Base-by-base conservation (phyloP, 371 early-diverging fungal genomes). In the Mortierella sp. region DNA sequence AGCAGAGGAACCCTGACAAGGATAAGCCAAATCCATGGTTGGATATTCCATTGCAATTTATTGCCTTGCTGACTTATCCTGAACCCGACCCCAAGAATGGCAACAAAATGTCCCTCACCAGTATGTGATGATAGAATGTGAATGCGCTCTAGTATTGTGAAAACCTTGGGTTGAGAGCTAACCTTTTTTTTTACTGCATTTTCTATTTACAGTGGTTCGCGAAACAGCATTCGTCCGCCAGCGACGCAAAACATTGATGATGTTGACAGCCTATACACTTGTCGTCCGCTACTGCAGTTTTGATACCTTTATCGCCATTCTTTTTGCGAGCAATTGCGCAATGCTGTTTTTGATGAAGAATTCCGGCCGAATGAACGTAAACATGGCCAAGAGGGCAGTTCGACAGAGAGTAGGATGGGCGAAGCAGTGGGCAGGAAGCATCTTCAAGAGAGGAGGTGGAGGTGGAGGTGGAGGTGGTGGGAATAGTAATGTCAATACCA, bases 291-390 rank as follows among this genome's bases (percentile, higher is more conserved):
- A 83, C 63, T 85, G 86, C 75, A 86, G 86, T 14, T 84, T 84
- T n/a, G 88, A 88, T 67, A 68, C 86, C 45, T 88, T 87, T 35
- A 8, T 86, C 1, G 69, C 86, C 18, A 70, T 88, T 28, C 62
- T 87, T 58, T 83, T 88, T 78, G 71, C 77, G 4, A 72, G 80
- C 64, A 85, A 87, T 45, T 84, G 83, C 52, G 83, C 68, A 11
- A 83, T 88, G 84, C 81, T 88, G 22, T 87, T 85, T 35, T 69
- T 86, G 59, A 84, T 88, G 85, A 88, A 88, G 61, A 87, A 88
- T 61, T 85, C 87, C 8, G 85, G 86, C 39, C 78, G 83, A 28
- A 79, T 88, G 72, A 88, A 87, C 61, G 83, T 88, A 14, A 85
- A 81, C 40, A 84, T 88, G 85, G 87, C 88, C 54, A 88, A 88